A percentile compares a stretch with the other conserved stretches of the same genome.
Conservation (phyloP, 768 basidiomycete genomes). For the Aureoboletus auriporus region DNA sequence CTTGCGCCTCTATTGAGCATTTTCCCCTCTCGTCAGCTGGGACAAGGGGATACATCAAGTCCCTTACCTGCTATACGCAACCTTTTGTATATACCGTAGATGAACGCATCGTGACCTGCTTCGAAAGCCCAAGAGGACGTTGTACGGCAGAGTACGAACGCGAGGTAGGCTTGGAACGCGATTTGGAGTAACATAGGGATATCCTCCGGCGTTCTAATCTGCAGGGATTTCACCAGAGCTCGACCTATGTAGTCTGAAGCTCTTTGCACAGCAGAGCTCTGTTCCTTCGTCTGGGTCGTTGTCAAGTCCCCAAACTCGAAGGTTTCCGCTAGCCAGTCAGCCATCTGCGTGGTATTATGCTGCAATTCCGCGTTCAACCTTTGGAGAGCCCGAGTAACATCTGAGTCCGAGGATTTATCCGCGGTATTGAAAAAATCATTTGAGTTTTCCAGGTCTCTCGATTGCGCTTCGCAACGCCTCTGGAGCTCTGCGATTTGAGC, state of each 20-base stretch:
- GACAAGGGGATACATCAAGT: background rate
- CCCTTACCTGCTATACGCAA: slow-evolving; percentile 7
- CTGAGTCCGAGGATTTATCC: slow-evolving; percentile 12
- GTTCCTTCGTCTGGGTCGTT: slow-evolving; percentile 1
- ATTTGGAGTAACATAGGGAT: slow-evolving; percentile 8
- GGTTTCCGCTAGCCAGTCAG: background rate
- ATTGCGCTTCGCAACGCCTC: too few relatives aligned
- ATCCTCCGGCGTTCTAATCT: background rate
- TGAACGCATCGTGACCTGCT: slow-evolving; percentile 2
- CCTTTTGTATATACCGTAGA: slow-evolving; percentile 6
- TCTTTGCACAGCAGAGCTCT: background rate
- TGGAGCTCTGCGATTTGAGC: too few relatives aligned
- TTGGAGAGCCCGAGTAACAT: slow-evolving; percentile 3
- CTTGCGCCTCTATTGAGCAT: slow-evolving; percentile 8
- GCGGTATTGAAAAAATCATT: slow-evolving; percentile 3
- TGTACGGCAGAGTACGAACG: background rate
- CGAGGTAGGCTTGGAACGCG: slow-evolving; percentile 8
- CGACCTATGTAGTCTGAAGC: background rate
- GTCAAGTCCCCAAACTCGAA: background rate
- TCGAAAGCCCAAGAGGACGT: slow-evolving; percentile 8
- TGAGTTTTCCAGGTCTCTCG: slow-evolving; percentile 3
- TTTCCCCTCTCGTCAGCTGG: background rate
- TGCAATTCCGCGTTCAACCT: slow-evolving; percentile 12
- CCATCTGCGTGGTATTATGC: slow-evolving; percentile 8
- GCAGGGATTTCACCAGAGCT: background rate